Conservation (phyloP, 2,329 filamentous ascomycete species). For the Paracorniculantispora psalliotae region DNA sequence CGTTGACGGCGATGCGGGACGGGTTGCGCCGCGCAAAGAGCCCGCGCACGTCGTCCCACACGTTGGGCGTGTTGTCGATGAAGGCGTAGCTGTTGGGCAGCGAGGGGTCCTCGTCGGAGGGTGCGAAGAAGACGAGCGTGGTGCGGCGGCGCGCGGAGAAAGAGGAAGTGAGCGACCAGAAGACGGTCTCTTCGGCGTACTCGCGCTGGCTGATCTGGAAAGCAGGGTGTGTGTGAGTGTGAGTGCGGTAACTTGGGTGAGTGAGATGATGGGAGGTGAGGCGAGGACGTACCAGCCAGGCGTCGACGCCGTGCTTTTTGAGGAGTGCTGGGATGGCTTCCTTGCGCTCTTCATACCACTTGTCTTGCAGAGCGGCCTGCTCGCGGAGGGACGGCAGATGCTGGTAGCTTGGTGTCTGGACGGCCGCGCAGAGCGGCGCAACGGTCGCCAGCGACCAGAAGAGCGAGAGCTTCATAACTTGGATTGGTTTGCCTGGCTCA, state of each 20-base stretch:
- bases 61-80: constrained; percentile 42
- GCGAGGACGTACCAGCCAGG: constrained; percentile 38
- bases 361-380: constrained; percentile 38
- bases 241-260: not conserved
- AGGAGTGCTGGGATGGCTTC: constrained; percentile 37
- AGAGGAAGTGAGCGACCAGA: constrained; percentile 45
- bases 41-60: constrained; percentile 36
- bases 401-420: constrained; percentile 12
- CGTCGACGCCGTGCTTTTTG: constrained; percentile 40
- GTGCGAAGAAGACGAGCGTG: constrained; percentile 46
- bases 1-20: constrained; percentile 38
- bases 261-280: not conserved
- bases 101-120: constrained; percentile 28
- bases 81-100: constrained; percentile 31
- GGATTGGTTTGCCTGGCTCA: not conserved
- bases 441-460: not conserved
- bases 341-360: constrained; percentile 39
- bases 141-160: constrained; percentile 46
- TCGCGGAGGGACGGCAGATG: constrained; percentile 16
- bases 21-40: constrained; percentile 34
- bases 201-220: constrained; percentile 44
- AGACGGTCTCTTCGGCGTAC: constrained; percentile 47
- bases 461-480: constrained; percentile 6
- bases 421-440: not conserved
- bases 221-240: not conserved